Evolutionary conservation across 345 rosid genomes (phyloP).

Genomic region (Eucalyptus erythrocorys): DNA sequence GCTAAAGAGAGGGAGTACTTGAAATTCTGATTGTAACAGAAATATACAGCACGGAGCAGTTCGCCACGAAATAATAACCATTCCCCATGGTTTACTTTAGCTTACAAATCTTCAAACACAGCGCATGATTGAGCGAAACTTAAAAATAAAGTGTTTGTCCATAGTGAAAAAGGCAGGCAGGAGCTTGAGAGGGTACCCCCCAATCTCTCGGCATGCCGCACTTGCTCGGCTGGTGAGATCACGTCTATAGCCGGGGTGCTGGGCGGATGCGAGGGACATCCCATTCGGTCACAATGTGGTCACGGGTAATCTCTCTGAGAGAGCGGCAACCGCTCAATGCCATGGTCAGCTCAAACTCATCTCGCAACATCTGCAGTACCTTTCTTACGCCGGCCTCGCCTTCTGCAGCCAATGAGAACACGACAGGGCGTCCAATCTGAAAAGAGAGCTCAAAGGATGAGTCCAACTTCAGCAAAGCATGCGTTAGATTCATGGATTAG

Average conservation of each 20-base stretch:
- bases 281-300: constrained; percentile 64
- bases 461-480: neutral
- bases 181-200: neutral
- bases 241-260: constrained; percentile 23
- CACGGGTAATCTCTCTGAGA: constrained; percentile 64
- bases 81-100: neutral
- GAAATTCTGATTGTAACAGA: neutral
- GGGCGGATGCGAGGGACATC: constrained; percentile 34
- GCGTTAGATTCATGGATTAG: neutral
- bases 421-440: constrained; percentile 84
- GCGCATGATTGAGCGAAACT: neutral
- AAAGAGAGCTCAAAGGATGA: neutral
- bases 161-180: neutral
- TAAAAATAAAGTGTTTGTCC: neutral
- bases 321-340: constrained; percentile 84
- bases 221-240: neutral
- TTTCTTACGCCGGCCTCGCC: constrained; percentile 72
- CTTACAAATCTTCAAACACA: neutral
- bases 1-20: neutral
- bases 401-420: constrained; percentile 73
- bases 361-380: constrained; percentile 62
- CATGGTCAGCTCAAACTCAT: constrained; percentile 90
- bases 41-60: neutral
- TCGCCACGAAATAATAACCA: neutral
- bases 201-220: neutral